Percentiles rank a stretch among this genome's conserved stretches.
Conservation (phyloP, 2,329 filamentous ascomycete species). For the Scedosporium apiospermum region DNA sequence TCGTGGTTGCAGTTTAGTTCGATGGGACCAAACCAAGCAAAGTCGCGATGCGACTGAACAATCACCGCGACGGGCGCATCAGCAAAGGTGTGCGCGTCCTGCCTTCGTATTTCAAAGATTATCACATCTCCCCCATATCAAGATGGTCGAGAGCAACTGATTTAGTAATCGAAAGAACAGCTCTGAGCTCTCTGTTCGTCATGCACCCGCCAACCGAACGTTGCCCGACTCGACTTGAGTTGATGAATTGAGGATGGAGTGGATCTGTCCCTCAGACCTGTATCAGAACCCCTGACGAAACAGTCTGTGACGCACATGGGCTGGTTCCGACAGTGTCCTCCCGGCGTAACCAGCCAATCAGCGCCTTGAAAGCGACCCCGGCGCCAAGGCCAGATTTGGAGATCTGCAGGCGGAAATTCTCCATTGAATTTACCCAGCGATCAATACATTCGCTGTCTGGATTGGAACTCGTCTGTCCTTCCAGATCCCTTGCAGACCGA, state of each 20-base stretch:
- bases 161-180: too few relatives aligned
- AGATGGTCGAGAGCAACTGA: too few relatives aligned
- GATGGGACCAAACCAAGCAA: too few relatives aligned
- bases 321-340: neutral
- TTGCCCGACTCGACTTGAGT: neutral
- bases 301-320: constrained; percentile 5
- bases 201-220: neutral
- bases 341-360: neutral
- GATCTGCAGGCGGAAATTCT: neutral
- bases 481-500: neutral
- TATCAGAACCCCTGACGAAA: constrained; percentile 7
- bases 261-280: constrained; percentile 1
- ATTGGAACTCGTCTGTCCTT: too few relatives aligned
- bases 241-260: neutral
- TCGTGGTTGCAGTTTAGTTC: too few relatives aligned
- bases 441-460: neutral
- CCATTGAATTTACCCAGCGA: neutral
- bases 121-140: too few relatives aligned
- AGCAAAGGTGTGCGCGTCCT: too few relatives aligned
- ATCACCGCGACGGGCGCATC: too few relatives aligned
- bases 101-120: too few relatives aligned
- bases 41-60: too few relatives aligned
- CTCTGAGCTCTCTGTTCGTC: neutral
- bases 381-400: neutral
- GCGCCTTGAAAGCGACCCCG: neutral